Conservation (phyloP, 345 rosid species). For the Eutrema heterophyllum region DNA sequence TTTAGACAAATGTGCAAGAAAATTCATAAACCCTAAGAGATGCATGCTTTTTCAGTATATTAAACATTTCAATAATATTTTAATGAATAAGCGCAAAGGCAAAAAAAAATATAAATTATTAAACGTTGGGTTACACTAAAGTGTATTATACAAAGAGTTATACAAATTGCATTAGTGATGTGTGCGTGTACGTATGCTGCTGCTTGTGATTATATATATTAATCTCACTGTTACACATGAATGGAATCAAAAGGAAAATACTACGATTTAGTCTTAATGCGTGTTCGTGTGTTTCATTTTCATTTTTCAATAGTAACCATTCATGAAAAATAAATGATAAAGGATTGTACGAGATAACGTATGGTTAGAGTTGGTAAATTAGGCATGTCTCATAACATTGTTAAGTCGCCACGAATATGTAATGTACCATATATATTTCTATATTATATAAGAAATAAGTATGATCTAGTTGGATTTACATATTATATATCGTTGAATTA, state of each 20-base stretch:
- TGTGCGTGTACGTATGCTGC: constrained; percentile 16
- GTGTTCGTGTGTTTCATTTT: not conserved
- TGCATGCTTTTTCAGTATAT: not conserved
- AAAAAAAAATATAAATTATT: not conserved
- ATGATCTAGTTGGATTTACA: not conserved
- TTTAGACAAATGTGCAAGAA: not conserved
- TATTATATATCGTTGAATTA: constrained; percentile 10
- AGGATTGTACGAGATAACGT: not conserved
- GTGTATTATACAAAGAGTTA: not conserved
- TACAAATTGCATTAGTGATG: constrained; percentile 9
- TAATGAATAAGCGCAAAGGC: not conserved
- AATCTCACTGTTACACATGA: not conserved
- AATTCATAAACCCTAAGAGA: not conserved
- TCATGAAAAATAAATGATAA: not conserved
- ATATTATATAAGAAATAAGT: not conserved
- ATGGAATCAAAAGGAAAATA: constrained; percentile 18
- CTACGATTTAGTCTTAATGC: constrained; percentile 10
- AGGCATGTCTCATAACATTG: constrained; percentile 24
- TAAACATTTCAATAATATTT: not conserved
- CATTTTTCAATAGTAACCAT: not conserved
- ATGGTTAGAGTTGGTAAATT: constrained; percentile 12
- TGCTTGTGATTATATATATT: not conserved
- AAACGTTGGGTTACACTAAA: not conserved
- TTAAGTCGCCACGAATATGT: constrained; percentile 15
- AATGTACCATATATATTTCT: not conserved